Base-by-base conservation (phyloP, 805 yeast genomes). In the Saccharomycopsis schoenii region DNA sequence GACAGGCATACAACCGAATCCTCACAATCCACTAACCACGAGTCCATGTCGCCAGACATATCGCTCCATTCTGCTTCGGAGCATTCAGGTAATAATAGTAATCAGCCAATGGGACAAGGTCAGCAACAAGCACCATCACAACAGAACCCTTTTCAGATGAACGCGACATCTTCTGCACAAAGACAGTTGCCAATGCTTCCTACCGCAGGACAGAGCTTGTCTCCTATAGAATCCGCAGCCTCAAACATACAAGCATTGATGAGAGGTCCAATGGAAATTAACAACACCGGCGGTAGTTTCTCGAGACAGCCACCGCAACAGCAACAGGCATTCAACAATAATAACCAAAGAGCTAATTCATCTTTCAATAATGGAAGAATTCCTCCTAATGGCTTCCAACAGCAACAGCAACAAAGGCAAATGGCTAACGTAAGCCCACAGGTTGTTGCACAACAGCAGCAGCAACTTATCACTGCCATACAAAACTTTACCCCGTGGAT, bases 401-500 rank as follows among this genome's bases (percentile, higher is more conserved):
- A 51, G 24, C 51, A 55, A 9, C 42, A 55, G 54, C 41, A 51
- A 24, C 39, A 21, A 41, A 41, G 29, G 11, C 58, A 25, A 37
- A 34, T 43, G 41, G 43, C 21, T 19, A 47, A 47, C 6, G 37
- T 36, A n/a, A 43, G 66, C n/a, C 47, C 64, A 47, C 40, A 37
- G 8, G 36, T 39, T 12, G 47, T 39, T 17, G 34, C 67, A 71
- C 36, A 67, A 37, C 75, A 71, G 57, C 68, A 72, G 34, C 72
- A 67, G 10, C 47, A 37, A n/a, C 57, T 55, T 40, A 24, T 21
- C 15, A 59, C 41, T 15, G 61, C 61, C 12, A 43, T 52, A 10
- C 58, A 25, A 41, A 68, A 65, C 47, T 66, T 70, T 47, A 76
- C 84, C 0, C 91, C 92, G 0, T 88, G 94, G 96, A 77, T 75